phyloP scores from a whole-genome alignment of 2,329 filamentous ascomycete genomes.

The Cadophora luteo-olivacea region DNA sequence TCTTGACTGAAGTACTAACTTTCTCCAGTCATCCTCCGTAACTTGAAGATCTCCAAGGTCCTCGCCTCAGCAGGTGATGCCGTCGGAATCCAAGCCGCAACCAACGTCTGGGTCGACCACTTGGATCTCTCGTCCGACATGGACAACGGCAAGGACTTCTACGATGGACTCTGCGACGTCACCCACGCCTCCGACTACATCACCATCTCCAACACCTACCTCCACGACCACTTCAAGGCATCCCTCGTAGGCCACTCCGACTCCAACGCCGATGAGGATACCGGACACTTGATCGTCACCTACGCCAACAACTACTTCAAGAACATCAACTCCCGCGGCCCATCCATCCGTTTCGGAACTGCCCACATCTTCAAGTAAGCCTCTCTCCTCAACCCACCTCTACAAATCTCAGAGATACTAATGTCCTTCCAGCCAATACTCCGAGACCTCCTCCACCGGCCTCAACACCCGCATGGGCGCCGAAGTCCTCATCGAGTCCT shows the following conservation, averaged over 20 bases:
- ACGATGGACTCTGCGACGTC: constrained; percentile 69
- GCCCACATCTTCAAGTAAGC: constrained; percentile 64
- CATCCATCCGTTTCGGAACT: constrained; percentile 70
- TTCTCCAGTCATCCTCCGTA: constrained; percentile 61
- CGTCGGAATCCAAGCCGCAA: background rate
- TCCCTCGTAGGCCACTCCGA: constrained; percentile 66
- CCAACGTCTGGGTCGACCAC: constrained; percentile 72
- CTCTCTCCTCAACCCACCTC: background rate
- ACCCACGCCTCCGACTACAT: constrained; percentile 69
- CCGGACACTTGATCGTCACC: constrained; percentile 66
- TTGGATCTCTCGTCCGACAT: constrained; percentile 66
- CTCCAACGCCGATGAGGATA: constrained; percentile 63
- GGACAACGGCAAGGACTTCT: constrained; percentile 63
- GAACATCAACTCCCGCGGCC: constrained; percentile 68
- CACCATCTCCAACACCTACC: constrained; percentile 57
- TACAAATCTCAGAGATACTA: background rate
- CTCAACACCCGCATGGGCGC: constrained; percentile 65
- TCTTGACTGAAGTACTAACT: background rate
- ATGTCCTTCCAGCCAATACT: constrained; percentile 46
- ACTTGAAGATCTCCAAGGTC: constrained; percentile 65
- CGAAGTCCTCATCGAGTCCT: constrained; percentile 62
- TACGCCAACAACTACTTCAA: constrained; percentile 71
- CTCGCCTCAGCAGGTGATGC: constrained; percentile 55
- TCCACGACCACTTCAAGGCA: constrained; percentile 69
- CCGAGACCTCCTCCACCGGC: constrained; percentile 53